phyloP scores from a whole-genome alignment of 2,329 filamentous ascomycete genomes.

The Ophiostoma perfectum region DNA sequence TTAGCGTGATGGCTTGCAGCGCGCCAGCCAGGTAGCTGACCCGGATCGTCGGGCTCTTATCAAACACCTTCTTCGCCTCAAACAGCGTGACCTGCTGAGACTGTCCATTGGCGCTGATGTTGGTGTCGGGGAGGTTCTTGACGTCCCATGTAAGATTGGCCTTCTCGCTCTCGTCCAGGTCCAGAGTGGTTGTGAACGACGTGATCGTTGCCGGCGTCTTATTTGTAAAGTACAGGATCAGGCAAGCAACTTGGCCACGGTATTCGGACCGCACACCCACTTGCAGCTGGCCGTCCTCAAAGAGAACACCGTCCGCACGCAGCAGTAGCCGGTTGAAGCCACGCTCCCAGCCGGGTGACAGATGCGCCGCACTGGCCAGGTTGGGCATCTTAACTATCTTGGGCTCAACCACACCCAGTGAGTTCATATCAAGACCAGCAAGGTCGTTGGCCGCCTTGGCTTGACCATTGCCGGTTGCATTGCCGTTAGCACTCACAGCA shows the following conservation, averaged over 20 bases:
- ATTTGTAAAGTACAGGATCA: conserved; percentile 95
- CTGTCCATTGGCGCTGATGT: conserved; percentile 67
- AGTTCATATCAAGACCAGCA: conserved; percentile 73
- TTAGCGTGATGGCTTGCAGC: conserved; percentile 84
- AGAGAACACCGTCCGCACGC: conserved; percentile 76
- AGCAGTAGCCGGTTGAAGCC: conserved; percentile 82
- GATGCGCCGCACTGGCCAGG: conserved; percentile 82
- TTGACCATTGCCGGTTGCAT: conserved; percentile 7
- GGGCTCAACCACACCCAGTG: conserved; percentile 50
- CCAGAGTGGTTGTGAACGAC: conserved; percentile 90
- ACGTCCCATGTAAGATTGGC: conserved; percentile 72
- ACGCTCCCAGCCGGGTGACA: conserved; percentile 90
- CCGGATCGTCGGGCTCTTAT: conserved; percentile 80
- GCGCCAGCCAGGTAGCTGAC: conserved; percentile 93
- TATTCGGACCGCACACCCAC: conserved; percentile 91
- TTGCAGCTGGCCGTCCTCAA: conserved; percentile 92
- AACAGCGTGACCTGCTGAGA: conserved; percentile 94
- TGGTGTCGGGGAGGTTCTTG: conserved; percentile 81
- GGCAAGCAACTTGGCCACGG: conserved; percentile 85
- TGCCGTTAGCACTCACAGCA: conserved; percentile 8
- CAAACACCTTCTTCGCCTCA: conserved; percentile 75
- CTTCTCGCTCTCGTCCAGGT: conserved; percentile 66
- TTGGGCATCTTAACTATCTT: conserved; percentile 67
- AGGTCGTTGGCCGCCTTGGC: conserved; percentile 59
- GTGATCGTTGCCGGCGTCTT: conserved; percentile 79